These are phyloP conservation scores for Fistulina hepatica DNA, from an alignment of 1,284 basidiomycete genomes.

Conservation along the genomic window DNA sequence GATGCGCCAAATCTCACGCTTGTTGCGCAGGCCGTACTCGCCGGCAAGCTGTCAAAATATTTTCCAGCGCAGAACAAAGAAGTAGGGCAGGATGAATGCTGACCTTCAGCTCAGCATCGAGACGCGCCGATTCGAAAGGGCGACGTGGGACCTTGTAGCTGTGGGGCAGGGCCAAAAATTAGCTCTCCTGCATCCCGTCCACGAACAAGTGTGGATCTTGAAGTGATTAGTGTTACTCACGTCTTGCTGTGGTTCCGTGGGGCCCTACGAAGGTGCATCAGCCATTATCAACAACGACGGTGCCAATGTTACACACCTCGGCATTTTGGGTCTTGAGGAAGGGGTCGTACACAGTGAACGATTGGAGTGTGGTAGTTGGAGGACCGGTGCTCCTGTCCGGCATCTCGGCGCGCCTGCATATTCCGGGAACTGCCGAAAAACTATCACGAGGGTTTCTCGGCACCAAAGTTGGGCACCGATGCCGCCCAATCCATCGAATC, in stretches of 20 bases:
- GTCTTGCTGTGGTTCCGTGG: slow-evolving; percentile 84
- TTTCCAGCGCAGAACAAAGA: slow-evolving; percentile 7
- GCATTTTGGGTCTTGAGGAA: slow-evolving; percentile 64
- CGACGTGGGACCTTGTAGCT: slow-evolving; percentile 98
- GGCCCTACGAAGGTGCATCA: slow-evolving; percentile 49
- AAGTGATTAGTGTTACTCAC: slow-evolving; percentile 50
- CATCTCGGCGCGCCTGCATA: slow-evolving; percentile 1
- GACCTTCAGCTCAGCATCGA: slow-evolving; percentile 98
- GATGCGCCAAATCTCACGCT: slow-evolving; percentile 99
- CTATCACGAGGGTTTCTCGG: too few species aligned
- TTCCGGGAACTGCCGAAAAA: too few species aligned
- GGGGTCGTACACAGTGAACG: slow-evolving; percentile 15
- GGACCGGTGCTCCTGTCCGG: slow-evolving; percentile 14
- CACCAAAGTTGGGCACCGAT: too few species aligned
- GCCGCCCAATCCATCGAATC: too few species aligned
- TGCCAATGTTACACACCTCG: slow-evolving; percentile 59
- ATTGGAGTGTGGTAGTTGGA: slow-evolving; percentile 15
- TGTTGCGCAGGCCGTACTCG: slow-evolving; percentile 99
- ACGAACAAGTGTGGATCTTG: slow-evolving; percentile 60
- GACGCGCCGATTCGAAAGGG: slow-evolving; percentile 95
- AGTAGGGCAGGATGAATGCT: slow-evolving; percentile 12
- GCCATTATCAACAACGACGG: slow-evolving; percentile 14
- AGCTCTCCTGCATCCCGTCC: slow-evolving; percentile 48
- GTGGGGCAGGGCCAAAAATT: slow-evolving; percentile 36
- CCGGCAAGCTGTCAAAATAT: slow-evolving; percentile 70